These are phyloP conservation scores for Adansonia madagascariensis DNA, from an alignment of 441 rosid genomes.

Conservation along the genomic window DNA sequence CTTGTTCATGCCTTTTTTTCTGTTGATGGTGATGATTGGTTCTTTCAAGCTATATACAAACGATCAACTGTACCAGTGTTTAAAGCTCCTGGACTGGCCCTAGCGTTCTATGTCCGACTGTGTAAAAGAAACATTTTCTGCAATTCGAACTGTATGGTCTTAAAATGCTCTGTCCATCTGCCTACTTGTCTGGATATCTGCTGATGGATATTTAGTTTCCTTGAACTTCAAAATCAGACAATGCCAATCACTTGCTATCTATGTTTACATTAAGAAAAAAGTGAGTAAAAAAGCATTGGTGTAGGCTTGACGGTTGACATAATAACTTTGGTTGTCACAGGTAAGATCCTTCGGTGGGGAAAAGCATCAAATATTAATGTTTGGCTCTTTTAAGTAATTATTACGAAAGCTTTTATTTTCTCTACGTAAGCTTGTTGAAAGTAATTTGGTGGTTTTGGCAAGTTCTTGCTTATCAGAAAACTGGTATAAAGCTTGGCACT, in stretches of 20 bases:
- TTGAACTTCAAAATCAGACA: constrained; percentile 2
- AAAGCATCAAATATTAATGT: constrained; percentile 82
- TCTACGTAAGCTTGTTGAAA: neutral
- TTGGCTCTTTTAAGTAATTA: constrained; percentile 19
- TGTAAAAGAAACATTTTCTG: constrained; percentile 90
- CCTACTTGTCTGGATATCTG: neutral
- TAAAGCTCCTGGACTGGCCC: constrained; percentile 82
- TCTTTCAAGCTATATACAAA: constrained; percentile 70
- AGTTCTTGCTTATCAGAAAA: constrained; percentile 81
- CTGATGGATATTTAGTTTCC: constrained; percentile 7
- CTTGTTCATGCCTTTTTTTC: constrained; percentile 29
- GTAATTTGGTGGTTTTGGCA: constrained; percentile 39
- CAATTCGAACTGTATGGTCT: constrained; percentile 83
- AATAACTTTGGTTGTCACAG: constrained; percentile 43
- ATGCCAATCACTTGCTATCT: neutral
- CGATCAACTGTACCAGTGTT: constrained; percentile 84
- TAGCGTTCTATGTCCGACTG: constrained; percentile 93
- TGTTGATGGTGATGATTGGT: constrained; percentile 37
- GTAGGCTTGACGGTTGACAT: constrained; percentile 23
- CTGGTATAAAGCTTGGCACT: constrained; percentile 90
- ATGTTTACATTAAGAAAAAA: constrained; percentile 16
- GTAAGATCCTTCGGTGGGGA: constrained; percentile 97
- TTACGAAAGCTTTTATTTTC: constrained; percentile 5
- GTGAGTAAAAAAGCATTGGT: constrained; percentile 4
- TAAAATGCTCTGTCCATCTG: constrained; percentile 8